Evolutionary conservation across 345 rosid genomes (phyloP).

Genomic region (Dimocarpus longan): DNA sequence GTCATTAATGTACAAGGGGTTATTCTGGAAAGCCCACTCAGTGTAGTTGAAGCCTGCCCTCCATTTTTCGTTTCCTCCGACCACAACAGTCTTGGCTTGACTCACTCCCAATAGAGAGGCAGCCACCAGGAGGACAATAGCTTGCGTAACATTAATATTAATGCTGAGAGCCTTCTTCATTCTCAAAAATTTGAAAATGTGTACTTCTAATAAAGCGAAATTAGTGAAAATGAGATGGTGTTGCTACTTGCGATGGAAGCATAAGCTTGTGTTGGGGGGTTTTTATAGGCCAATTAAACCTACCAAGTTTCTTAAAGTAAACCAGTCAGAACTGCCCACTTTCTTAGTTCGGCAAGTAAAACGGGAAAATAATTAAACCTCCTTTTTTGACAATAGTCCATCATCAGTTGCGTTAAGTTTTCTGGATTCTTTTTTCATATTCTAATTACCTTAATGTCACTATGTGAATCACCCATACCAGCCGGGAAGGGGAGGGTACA

Average conservation of each 20-base stretch:
- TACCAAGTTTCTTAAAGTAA: background rate
- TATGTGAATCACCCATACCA: too few species aligned
- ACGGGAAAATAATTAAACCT: background rate
- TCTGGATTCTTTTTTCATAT: slow-evolving; percentile 12
- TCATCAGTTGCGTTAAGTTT: too few species aligned
- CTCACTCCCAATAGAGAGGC: slow-evolving; percentile 20
- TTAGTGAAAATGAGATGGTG: background rate
- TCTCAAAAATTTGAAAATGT: background rate
- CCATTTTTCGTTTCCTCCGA: slow-evolving; percentile 34
- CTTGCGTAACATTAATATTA: background rate
- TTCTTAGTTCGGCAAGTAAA: background rate
- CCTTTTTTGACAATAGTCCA: background rate
- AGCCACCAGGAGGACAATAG: slow-evolving; percentile 10
- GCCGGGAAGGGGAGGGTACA: background rate
- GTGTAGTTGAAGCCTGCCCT: slow-evolving; percentile 31
- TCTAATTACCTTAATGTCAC: slow-evolving; percentile 8
- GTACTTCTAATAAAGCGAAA: background rate
- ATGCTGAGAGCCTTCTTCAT: slow-evolving; percentile 12
- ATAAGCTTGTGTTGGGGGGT: background rate
- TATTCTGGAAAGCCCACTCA: slow-evolving; percentile 31
- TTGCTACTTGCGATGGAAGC: background rate
- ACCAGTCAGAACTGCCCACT: background rate
- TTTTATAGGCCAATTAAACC: background rate
- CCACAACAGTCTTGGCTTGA: slow-evolving; percentile 28
- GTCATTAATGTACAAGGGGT: slow-evolving; percentile 33